Percentiles rank a stretch among this genome's conserved stretches.
These are phyloP conservation scores for Canna indica DNA, from an alignment of 176 grass and related monocot species.

Conservation along the genomic window DNA sequence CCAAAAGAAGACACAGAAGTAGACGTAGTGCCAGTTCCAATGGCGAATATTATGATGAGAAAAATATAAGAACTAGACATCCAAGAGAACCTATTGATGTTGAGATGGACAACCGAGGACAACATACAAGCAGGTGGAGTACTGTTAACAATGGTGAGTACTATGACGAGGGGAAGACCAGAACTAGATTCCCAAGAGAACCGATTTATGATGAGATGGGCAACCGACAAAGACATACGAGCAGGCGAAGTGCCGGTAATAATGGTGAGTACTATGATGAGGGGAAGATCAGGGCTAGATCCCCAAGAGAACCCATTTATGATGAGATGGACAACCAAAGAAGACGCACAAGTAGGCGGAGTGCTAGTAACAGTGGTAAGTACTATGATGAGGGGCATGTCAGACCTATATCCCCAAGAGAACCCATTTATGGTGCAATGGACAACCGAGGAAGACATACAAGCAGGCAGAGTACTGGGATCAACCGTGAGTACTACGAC, in stretches of 20 bases:
- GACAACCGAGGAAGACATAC: constrained; percentile 29
- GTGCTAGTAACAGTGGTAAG: constrained; percentile 16
- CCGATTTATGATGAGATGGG: background rate
- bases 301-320: background rate
- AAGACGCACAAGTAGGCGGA: constrained; percentile 37
- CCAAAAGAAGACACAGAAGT: background rate
- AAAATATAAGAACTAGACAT: background rate
- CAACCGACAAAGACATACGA: constrained; percentile 34
- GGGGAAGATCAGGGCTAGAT: constrained; percentile 4
- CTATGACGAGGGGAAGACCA: constrained; percentile 21
- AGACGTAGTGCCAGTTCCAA: background rate
- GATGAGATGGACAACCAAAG: constrained; percentile 1
- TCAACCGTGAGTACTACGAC: constrained; percentile 23
- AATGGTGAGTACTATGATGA: constrained; percentile 28
- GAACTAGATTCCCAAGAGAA: background rate
- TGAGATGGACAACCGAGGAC: constrained; percentile 18
- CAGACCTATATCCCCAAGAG: background rate
- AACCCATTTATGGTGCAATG: background rate
- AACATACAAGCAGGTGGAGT: constrained; percentile 34
- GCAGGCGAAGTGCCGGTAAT: constrained; percentile 23
- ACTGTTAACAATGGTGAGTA: constrained; percentile 19
- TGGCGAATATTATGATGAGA: background rate
- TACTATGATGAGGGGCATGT: constrained; percentile 26
- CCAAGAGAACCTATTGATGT: background rate
- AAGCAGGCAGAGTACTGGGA: constrained; percentile 28